Conservation (phyloP, 225 moss, liverwort and hornwort genomes). For the Anthoceros angustus region DNA sequence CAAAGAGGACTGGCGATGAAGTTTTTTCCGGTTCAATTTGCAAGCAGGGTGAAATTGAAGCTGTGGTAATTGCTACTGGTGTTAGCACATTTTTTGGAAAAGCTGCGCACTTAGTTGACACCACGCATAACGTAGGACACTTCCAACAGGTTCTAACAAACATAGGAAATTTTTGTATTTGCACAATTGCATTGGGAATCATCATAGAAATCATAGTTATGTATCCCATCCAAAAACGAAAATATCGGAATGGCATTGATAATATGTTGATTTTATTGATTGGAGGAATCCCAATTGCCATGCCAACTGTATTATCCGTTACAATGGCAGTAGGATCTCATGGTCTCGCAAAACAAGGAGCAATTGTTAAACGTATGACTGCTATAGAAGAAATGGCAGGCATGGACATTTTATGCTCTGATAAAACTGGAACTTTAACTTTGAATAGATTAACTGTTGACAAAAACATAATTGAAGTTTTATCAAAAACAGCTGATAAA, state of each 20-base stretch:
- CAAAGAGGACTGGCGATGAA: conserved; percentile 34
- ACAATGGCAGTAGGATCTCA: conserved; percentile 84
- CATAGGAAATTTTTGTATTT: conserved; percentile 66
- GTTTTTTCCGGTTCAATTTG: conserved; percentile 60
- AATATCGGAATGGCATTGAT: conserved; percentile 57
- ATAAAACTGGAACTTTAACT: conserved; percentile 82
- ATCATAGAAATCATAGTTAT: conserved; percentile 46
- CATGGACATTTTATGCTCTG: conserved; percentile 66
- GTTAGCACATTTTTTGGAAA: conserved; percentile 62
- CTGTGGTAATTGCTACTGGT: conserved; percentile 60
- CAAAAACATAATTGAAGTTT: conserved; percentile 43
- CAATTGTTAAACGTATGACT: conserved; percentile 81
- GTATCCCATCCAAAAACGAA: conserved; percentile 42
- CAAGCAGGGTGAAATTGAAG: conserved; percentile 71
- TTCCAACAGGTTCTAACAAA: conserved; percentile 55
- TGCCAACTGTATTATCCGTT: conserved; percentile 68
- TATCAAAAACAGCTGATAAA: conserved; percentile 26
- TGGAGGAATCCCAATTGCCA: conserved; percentile 75
- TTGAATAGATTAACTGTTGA: conserved; percentile 59
- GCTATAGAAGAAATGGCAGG: conserved; percentile 74
- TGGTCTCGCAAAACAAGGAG: conserved; percentile 49
- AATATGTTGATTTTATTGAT: conserved; percentile 59
- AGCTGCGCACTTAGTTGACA: conserved; percentile 65
- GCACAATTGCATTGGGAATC: conserved; percentile 23
- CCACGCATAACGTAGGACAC: conserved; percentile 45